phyloP scores from a whole-genome alignment of 2,329 filamentous ascomycete genomes.

The Fusarium subglutinans region DNA sequence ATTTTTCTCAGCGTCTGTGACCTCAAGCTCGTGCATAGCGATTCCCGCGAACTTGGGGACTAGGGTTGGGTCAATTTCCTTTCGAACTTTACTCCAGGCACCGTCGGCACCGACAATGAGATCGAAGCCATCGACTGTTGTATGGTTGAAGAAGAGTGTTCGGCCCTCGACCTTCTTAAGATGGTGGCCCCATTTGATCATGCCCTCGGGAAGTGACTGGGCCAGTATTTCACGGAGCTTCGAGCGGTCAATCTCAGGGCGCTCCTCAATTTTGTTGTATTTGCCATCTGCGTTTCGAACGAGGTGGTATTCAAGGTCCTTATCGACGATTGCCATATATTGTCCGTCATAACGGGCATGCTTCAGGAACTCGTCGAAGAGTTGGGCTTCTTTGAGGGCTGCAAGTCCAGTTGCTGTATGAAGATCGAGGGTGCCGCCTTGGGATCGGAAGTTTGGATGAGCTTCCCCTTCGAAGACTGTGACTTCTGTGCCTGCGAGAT shows the following conservation, averaged over 20 bases:
- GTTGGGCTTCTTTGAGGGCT: conserved; percentile 59
- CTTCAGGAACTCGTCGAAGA: conserved; percentile 61
- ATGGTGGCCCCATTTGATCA: conserved; percentile 57
- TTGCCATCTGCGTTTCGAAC: conserved; percentile 38
- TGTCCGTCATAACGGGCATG: conserved; percentile 63
- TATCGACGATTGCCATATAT: conserved; percentile 57
- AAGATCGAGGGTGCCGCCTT: conserved; percentile 65
- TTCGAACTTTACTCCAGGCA: conserved; percentile 50
- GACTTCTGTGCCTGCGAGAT: conserved; percentile 55
- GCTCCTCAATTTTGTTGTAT: conserved; percentile 44
- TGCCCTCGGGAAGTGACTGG: conserved; percentile 55
- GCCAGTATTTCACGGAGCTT: conserved; percentile 56
- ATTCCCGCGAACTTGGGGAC: conserved; percentile 59
- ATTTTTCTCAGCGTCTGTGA: conserved; percentile 52
- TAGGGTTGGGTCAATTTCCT: conserved; percentile 46
- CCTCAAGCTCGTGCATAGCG: conserved; percentile 52
- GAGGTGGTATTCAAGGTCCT: conserved; percentile 49
- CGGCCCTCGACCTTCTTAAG: conserved; percentile 51
- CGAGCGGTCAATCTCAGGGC: conserved; percentile 64
- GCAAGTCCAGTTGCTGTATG: conserved; percentile 61
- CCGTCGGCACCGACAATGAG: conserved; percentile 50
- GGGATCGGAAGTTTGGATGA: conserved; percentile 54
- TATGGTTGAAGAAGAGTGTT: conserved; percentile 52
- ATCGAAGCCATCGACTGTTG: conserved; percentile 50
- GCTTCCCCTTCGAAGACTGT: conserved; percentile 61